Conservation (phyloP, 192 early-diverging fungal species). For the Chytriomyces sp. region DNA sequence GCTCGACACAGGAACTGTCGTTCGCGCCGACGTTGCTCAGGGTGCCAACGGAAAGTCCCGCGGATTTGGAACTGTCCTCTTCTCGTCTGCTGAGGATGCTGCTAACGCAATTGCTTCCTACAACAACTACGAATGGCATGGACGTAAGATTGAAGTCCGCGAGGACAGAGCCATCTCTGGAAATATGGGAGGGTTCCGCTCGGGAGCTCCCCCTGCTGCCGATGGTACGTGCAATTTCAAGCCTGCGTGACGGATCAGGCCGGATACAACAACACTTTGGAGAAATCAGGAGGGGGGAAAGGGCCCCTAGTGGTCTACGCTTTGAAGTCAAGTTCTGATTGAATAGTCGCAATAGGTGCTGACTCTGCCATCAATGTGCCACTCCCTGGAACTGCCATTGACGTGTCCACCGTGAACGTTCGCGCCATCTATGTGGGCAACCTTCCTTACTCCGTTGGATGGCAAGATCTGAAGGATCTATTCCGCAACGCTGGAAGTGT, state of each 20-base stretch:
- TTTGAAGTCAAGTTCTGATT: too few species aligned
- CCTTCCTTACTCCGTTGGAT: slow-evolving; percentile 53
- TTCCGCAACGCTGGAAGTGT: slow-evolving; percentile 73
- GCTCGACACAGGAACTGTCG: slow-evolving; percentile 40
- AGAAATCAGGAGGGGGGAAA: too few species aligned
- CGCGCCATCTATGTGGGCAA: slow-evolving; percentile 57
- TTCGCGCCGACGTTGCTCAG: slow-evolving; percentile 47
- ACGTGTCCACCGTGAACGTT: slow-evolving; percentile 30
- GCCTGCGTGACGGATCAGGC: too few species aligned
- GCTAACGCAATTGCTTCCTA: slow-evolving; percentile 44
- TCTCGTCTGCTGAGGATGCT: slow-evolving; percentile 45
- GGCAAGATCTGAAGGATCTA: slow-evolving; percentile 59
- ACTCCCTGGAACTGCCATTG: slow-evolving; percentile 35
- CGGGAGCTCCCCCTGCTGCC: not conserved
- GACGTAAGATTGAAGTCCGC: slow-evolving; percentile 51
- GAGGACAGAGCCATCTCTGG: slow-evolving; percentile 43
- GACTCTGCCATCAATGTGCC: slow-evolving; percentile 30
- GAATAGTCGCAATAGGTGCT: not conserved
- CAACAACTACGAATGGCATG: slow-evolving; percentile 55
- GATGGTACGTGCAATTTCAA: not conserved
- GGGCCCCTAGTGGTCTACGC: too few species aligned
- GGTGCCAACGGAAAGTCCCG: slow-evolving; percentile 42
- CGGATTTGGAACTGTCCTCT: slow-evolving; percentile 54
- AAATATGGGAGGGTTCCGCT: slow-evolving; percentile 7
- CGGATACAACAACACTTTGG: too few species aligned